Evolutionary conservation across 257 asterid genomes (phyloP).

Genomic region (Nicotiana obtusifolia): DNA sequence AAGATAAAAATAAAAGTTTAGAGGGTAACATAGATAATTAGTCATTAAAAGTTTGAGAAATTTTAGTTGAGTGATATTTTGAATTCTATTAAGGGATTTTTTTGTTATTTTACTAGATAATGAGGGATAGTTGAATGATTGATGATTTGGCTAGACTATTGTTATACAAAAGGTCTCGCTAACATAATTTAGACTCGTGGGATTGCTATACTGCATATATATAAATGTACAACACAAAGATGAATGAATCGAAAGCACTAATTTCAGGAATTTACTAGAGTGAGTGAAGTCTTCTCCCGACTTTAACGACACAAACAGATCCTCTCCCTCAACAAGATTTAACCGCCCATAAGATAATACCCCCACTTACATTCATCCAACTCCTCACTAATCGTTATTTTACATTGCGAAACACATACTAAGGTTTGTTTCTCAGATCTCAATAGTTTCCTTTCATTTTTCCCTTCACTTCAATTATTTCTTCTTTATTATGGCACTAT

Average conservation of each 20-base stretch:
- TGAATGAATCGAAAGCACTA: background rate
- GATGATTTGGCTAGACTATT: too few relatives aligned
- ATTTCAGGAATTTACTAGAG: background rate
- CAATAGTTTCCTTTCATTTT: background rate
- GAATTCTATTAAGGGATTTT: too few relatives aligned
- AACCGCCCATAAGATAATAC: background rate
- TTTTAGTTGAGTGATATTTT: too few relatives aligned
- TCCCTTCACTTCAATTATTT: background rate
- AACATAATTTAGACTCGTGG: background rate
- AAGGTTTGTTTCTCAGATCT: constrained; percentile 1
- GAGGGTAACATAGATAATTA: too few relatives aligned
- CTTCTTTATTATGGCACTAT: too few relatives aligned
- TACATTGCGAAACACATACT: background rate
- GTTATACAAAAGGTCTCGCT: too few relatives aligned
- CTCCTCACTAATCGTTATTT: background rate
- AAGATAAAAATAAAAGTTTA: too few relatives aligned
- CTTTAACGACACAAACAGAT: constrained; percentile 7
- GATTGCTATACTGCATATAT: background rate
- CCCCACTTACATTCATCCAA: too few relatives aligned
- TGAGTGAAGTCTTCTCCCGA: background rate
- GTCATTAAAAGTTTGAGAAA: too few relatives aligned
- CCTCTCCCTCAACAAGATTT: background rate
- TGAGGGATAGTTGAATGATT: too few relatives aligned
- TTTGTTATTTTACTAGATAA: too few relatives aligned
- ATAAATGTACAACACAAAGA: too few relatives aligned